Conservation (phyloP, 345 rosid species). For the Diplotaxis tenuifolia region DNA sequence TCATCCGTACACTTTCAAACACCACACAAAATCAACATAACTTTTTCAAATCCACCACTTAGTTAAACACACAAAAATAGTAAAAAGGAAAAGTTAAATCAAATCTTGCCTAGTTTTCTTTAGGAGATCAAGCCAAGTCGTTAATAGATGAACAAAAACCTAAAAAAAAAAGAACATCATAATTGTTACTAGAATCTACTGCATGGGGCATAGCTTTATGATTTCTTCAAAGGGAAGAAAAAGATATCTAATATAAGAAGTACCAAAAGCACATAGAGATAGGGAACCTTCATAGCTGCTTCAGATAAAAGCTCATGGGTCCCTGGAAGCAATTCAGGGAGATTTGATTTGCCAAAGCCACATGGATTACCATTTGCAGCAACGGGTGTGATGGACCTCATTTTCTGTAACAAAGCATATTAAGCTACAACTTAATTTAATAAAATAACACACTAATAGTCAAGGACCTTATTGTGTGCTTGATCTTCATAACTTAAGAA, state of each 20-base stretch:
- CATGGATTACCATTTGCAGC: constrained; percentile 29
- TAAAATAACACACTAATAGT: constrained; percentile 6
- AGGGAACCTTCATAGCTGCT: constrained; percentile 26
- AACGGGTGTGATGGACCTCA: constrained; percentile 35
- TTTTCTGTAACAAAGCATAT: constrained; percentile 18
- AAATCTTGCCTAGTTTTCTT: not conserved
- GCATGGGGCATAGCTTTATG: not conserved
- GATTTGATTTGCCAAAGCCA: constrained; percentile 37
- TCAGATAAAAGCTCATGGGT: constrained; percentile 30
- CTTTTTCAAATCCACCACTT: constrained; percentile 21
- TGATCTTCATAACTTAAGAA: constrained; percentile 9
- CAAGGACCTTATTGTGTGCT: constrained; percentile 13
- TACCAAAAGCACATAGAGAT: not conserved
- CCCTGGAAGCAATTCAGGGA: constrained; percentile 33
- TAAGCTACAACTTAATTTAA: constrained; percentile 13
- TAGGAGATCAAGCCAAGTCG: not conserved
- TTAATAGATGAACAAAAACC: not conserved
- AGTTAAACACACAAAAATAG: constrained; percentile 17
- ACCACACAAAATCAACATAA: constrained; percentile 11
- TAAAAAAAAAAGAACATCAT: not conserved
- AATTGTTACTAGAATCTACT: not conserved
- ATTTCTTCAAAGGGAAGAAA: constrained; percentile 5
- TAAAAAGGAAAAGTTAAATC: constrained; percentile 11
- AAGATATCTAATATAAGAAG: not conserved
- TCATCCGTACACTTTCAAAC: constrained; percentile 22